Conservation (phyloP, 805 yeast genomes). For the Candida easanensis region DNA sequence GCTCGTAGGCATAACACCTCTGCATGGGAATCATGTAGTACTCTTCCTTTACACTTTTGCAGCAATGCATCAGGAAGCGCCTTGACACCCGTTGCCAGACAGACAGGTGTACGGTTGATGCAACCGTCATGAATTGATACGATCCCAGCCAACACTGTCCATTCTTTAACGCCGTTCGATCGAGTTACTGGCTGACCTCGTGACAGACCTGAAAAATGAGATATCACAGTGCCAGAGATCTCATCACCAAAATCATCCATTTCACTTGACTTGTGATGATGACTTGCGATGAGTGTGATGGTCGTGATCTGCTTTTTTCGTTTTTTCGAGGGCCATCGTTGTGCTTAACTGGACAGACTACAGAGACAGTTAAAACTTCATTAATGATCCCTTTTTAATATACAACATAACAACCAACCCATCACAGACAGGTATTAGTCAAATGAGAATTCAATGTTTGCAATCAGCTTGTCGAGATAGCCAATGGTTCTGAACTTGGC, state of each 20-base stretch:
- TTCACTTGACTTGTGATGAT: no score
- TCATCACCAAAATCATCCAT: slow-evolving; percentile 2
- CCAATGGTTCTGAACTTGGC: slow-evolving; percentile 60
- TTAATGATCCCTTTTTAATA: no score
- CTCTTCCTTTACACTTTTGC: slow-evolving; percentile 47
- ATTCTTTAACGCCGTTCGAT: slow-evolving; percentile 68
- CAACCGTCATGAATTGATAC: slow-evolving; percentile 38
- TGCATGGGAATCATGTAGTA: slow-evolving; percentile 89
- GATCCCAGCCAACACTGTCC: slow-evolving; percentile 81
- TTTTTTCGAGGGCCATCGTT: no score
- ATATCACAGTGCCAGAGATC: slow-evolving; percentile 7
- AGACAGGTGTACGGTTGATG: slow-evolving; percentile 12
- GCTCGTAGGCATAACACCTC: slow-evolving; percentile 74
- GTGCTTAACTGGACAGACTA: no score
- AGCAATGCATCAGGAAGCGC: slow-evolving; percentile 56
- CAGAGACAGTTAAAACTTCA: no score
- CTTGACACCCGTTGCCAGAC: slow-evolving; percentile 80
- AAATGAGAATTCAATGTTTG: slow-evolving; percentile 36
- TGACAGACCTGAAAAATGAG: slow-evolving; percentile 4
- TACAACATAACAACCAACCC: background rate
- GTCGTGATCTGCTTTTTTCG: no score
- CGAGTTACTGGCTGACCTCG: slow-evolving; percentile 58
- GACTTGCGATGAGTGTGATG: no score
- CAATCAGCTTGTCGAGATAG: slow-evolving; percentile 50
- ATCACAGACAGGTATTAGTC: background rate